Evolutionary conservation across 495 filamentous ascomycete species (phyloP), one percentile per base, ranked within the genome.

Genomic region (Collariella sp.): DNA sequence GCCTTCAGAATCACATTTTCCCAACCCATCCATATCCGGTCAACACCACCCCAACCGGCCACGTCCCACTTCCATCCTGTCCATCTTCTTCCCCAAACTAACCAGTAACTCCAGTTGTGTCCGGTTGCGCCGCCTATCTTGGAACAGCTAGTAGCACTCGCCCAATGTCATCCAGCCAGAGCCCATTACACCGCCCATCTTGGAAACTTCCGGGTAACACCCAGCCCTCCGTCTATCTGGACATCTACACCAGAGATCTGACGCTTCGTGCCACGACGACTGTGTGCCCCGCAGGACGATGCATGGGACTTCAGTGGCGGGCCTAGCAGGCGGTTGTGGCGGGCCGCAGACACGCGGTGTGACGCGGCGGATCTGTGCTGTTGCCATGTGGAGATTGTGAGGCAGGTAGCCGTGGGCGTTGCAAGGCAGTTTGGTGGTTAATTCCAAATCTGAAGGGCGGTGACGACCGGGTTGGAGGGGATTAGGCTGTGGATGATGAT

Each of bases 331-430:
- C n/a, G n/a, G n/a, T n/a, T n/a, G n/a, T n/a, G n/a, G 52, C 54
- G 58, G 45, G 44, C n/a, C 5, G 26, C 29, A 52, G 43, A 41
- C 26, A 56, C 50, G 43, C 38, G 19, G 12, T 74, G 87, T 53
- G 71, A 86, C 35, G 62, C 85, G 38, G 78, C 19, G 42, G 31
- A 33, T 20, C 29, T 10, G 40, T 22, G 12, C 31, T 19, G 35
- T 9, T 15, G 3, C 36, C 9, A 31, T 33, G 36, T 33, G 23
- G 35, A 23, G 24, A 23, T 41, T 16, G 0, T 24, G 7, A n/a
- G 48, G 48, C 23, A 41, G 23, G 0, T 41, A 31, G 29, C 36
- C 48, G 38, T n/a, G n/a, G 23, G 11, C 2, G 15, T 12, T 7
- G 35, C 10, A 38, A n/a, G 35, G 35, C 35, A 12, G 6, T 5